phyloP scores from a whole-genome alignment of 768 basidiomycete species.

The Paxillus rubicundulus region DNA sequence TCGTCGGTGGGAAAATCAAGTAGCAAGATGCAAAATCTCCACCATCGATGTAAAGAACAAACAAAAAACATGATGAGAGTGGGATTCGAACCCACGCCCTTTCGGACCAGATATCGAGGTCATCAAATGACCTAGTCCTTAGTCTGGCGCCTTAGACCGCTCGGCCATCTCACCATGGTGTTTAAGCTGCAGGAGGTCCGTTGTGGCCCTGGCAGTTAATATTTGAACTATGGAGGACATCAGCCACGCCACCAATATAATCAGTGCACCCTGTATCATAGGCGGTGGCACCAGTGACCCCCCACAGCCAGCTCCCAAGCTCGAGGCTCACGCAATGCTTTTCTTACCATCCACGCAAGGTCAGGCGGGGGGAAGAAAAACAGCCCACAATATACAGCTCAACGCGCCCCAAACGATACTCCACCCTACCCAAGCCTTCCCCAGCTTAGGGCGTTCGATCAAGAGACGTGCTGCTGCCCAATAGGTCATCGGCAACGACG shows the following conservation, averaged over 20 bases:
- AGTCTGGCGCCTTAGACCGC: slow-evolving; percentile 65
- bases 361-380: slow-evolving; percentile 90
- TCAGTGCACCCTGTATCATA: too few relatives aligned
- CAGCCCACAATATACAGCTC: slow-evolving; percentile 73
- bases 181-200: too few relatives aligned
- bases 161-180: slow-evolving; percentile 47
- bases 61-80: slow-evolving; percentile 28
- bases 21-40: too few relatives aligned
- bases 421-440: slow-evolving; percentile 73
- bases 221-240: too few relatives aligned
- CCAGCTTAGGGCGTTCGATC: slow-evolving; percentile 45
- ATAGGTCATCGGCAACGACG: slow-evolving; percentile 75
- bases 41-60: too few relatives aligned
- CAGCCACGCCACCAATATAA: too few relatives aligned
- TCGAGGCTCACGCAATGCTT: too few relatives aligned
- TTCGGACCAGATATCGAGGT: slow-evolving; percentile 33
- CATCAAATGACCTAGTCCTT: slow-evolving; percentile 36
- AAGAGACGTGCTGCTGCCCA: slow-evolving; percentile 82
- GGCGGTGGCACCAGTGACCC: too few relatives aligned
- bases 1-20: too few relatives aligned
- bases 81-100: slow-evolving; percentile 44
- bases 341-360: not conserved
- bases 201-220: too few relatives aligned
- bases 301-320: too few relatives aligned
- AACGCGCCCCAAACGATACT: slow-evolving; percentile 71